phyloP scores from a whole-genome alignment of 2,329 filamentous ascomycete genomes.

The Rhynchosporium graminicola region DNA sequence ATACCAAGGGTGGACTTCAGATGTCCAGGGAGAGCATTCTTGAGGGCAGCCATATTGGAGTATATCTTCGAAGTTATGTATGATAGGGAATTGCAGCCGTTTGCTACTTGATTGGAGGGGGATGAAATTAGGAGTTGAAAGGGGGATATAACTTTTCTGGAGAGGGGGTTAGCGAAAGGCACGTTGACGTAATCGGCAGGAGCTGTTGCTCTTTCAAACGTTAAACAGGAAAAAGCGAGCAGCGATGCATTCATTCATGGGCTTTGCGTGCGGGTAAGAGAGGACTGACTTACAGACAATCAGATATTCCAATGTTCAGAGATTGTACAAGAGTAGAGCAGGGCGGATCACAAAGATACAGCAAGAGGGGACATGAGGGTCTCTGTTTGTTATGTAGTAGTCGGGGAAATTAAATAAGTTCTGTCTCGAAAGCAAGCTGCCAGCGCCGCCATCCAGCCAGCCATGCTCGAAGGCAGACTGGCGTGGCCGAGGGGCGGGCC shows the following conservation, averaged over 20 bases:
- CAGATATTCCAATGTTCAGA: background rate
- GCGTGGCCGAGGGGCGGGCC: too few species aligned
- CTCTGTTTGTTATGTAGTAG: too few species aligned
- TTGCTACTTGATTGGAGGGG: background rate
- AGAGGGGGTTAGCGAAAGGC: constrained; percentile 17
- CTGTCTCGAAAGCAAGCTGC: too few species aligned
- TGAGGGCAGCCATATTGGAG: constrained; percentile 65
- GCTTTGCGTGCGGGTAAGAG: background rate
- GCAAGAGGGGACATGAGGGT: background rate
- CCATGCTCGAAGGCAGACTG: too few species aligned
- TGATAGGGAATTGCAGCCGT: background rate
- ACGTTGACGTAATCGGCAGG: constrained; percentile 19
- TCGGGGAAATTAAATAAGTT: too few species aligned
- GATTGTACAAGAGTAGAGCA: background rate
- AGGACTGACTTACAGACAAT: background rate
- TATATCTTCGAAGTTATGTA: constrained; percentile 8
- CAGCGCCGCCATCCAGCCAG: too few species aligned
- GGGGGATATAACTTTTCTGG: constrained; percentile 13
- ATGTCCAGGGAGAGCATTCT: constrained; percentile 79
- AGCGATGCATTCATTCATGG: background rate
- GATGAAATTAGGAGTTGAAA: background rate
- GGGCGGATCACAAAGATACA: background rate
- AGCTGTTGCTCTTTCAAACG: background rate
- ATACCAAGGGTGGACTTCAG: constrained; percentile 57
- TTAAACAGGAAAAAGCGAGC: constrained; percentile 4